Conservation (phyloP, 139 green algal genomes). For the Deuterostichococcus epilithicus region DNA sequence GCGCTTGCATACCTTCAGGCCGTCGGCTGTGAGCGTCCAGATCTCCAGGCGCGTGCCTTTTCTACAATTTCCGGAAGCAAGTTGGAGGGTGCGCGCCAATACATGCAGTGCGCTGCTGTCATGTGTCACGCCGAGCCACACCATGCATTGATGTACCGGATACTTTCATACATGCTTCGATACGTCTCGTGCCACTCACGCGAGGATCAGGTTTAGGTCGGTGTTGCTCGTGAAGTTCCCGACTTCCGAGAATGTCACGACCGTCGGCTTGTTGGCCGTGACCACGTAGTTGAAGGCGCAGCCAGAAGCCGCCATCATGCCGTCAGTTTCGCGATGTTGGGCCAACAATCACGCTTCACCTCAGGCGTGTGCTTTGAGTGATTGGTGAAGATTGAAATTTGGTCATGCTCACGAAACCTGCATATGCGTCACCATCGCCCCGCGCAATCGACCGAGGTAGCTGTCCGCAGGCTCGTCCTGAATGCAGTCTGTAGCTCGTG, state of each 20-base stretch:
- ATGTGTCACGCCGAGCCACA: too few species aligned
- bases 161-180: not conserved
- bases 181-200: conserved; percentile 40
- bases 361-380: too few species aligned
- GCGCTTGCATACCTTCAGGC: conserved; percentile 65
- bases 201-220: conserved; percentile 90
- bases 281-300: conserved; percentile 61
- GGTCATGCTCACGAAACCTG: too few species aligned
- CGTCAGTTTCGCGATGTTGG: not conserved
- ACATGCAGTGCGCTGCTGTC: too few species aligned
- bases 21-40: conserved; percentile 73
- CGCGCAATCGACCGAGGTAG: too few species aligned
- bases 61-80: too few species aligned
- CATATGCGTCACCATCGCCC: too few species aligned
- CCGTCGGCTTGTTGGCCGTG: conserved; percentile 88
- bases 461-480: too few species aligned
- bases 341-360: too few species aligned
- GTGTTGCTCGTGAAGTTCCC: conserved; percentile 78
- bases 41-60: conserved; percentile 90
- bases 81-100: not conserved
- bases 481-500: too few species aligned
- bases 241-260: conserved; percentile 76
- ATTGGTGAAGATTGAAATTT: too few species aligned
- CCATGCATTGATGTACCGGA: not conserved
- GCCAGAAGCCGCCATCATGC: not conserved